Base-by-base conservation (phyloP, 208 protist species). In the Leishmania tropica region DNA sequence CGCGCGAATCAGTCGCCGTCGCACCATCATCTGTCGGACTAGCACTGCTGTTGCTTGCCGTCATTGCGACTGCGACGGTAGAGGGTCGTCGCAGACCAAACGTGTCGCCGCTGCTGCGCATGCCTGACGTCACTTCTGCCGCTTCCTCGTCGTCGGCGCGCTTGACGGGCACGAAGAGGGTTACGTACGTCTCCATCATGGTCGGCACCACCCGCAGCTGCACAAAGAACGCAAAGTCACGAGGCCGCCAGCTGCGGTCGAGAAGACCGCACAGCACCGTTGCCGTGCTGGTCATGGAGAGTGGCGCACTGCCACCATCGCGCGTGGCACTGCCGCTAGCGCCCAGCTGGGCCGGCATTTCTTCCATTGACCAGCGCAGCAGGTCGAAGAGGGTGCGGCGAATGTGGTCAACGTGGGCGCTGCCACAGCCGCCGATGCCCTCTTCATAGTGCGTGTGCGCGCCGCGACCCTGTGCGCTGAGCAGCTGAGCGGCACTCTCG, bases 181-280 rank as follows among this genome's bases (percentile, higher is more conserved):
- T 91, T 45, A 88, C 91, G 83, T 89, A 92, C 7, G 75, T 58
- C 71, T 68, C 51, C 80, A 96, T 89, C 40, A 96, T 78, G 19
- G 86, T 87, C 19, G 85, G 78, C n/a, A 88, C 81, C 2, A 90
- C 83, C 31, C 82, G 72, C 45, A 90, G 72, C 40, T 90, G 79
- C 47, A 88, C 78, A 31, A 96, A 83, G 58, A 92, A 88, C 54
- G 85, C 83, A 58, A 96, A 88, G 67, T 95, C 93, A 56, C 88
- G 80, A 17, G 93, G 88, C 37, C 76, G 65, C 93, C 93, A 96
- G 3, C 79, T 71, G n/a, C 90, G 87, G 74, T 92, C 83, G 0
- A 95, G 87, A 3, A 94, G 87, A 6, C 86, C 86, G 75, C 93
- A 93, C 47, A 96, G 78, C 10, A 91, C 87, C 11, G 89, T 73